These are phyloP conservation scores for Austroboletus eburneus DNA, from an alignment of 768 basidiomycete genomes.

Conservation along the genomic window DNA sequence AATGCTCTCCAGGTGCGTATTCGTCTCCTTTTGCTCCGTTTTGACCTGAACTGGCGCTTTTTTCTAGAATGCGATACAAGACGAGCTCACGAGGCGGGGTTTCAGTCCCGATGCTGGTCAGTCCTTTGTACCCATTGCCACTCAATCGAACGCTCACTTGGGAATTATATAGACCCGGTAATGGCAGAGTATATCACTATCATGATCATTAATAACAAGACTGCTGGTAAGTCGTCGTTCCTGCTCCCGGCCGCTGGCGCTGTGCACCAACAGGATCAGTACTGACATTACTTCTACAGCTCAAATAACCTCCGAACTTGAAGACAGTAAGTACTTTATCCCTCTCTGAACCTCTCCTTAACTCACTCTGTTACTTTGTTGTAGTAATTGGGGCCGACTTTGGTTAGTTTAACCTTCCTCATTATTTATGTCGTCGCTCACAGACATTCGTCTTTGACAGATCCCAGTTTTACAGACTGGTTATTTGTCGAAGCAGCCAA, in stretches of 20 bases:
- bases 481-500: slow-evolving; percentile 77
- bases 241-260: neutral
- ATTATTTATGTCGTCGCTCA: slow-evolving; percentile 3
- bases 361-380: slow-evolving; percentile 4
- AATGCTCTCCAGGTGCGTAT: slow-evolving; percentile 58
- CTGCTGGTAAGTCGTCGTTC: slow-evolving; percentile 47
- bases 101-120: slow-evolving; percentile 75
- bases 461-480: slow-evolving; percentile 85
- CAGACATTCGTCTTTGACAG: slow-evolving; percentile 37
- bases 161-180: slow-evolving; percentile 56
- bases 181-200: slow-evolving; percentile 96
- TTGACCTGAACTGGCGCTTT: slow-evolving; percentile 4
- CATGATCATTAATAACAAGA: slow-evolving; percentile 93
- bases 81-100: slow-evolving; percentile 72
- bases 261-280: neutral
- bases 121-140: slow-evolving; percentile 11
- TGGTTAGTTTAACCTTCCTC: slow-evolving; percentile 42
- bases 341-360: slow-evolving; percentile 5
- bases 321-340: slow-evolving; percentile 54
- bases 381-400: slow-evolving; percentile 77
- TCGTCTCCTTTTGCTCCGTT: slow-evolving; percentile 4
- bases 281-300: slow-evolving; percentile 37
- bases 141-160: slow-evolving; percentile 11
- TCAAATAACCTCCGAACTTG: slow-evolving; percentile 84
- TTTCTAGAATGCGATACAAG: slow-evolving; percentile 68